Conservation (phyloP, 2,329 filamentous ascomycete genomes). For the Neurospora sp. region DNA sequence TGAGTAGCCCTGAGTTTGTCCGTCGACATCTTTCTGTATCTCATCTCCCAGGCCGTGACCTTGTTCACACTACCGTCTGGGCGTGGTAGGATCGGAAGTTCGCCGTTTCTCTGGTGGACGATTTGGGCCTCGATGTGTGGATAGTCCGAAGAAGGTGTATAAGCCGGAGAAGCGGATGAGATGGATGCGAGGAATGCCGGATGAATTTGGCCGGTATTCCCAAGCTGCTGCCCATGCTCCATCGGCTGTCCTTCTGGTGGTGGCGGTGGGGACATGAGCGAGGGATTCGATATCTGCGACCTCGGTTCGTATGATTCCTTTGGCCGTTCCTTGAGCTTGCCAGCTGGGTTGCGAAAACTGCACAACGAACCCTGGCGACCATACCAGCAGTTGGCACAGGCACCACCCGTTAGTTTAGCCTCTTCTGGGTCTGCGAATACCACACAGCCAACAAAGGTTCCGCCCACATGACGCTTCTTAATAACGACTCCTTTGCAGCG, state of each 20-base stretch:
- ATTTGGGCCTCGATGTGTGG: background rate
- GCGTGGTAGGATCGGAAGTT: background rate
- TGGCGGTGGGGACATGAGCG: background rate
- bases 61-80: background rate
- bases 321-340: background rate
- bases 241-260: background rate
- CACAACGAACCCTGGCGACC: constrained; percentile 8
- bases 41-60: constrained; percentile 6
- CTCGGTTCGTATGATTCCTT: background rate
- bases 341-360: constrained; percentile 1
- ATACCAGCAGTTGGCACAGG: constrained; percentile 14
- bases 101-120: background rate
- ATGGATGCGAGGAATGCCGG: background rate
- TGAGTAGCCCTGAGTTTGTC: constrained; percentile 3
- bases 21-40: constrained; percentile 4
- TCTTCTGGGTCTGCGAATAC: constrained; percentile 1
- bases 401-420: background rate
- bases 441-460: constrained; percentile 3
- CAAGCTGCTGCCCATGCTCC: background rate
- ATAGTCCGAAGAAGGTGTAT: background rate
- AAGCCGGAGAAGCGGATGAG: background rate
- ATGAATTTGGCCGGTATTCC: background rate
- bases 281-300: background rate
- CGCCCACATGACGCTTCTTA: background rate
- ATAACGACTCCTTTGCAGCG: constrained; percentile 4